Percentiles rank a stretch among this genome's conserved stretches.
These are phyloP conservation scores for Russula compacta DNA, from an alignment of 768 basidiomycete genomes.

Conservation along the genomic window DNA sequence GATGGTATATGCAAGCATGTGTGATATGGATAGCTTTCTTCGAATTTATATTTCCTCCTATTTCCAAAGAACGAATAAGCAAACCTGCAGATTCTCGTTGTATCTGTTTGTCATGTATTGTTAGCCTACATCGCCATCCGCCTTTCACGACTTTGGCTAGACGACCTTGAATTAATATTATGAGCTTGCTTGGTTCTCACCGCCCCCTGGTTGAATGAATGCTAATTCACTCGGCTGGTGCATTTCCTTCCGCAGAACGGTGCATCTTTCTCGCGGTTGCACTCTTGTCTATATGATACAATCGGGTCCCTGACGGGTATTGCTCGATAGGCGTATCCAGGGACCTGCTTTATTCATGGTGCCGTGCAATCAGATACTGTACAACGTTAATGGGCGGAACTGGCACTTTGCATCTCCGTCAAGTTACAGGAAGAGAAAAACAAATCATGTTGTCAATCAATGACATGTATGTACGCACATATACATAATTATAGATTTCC, in stretches of 20 bases:
- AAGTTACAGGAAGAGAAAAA: no score
- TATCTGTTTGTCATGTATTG: constrained; percentile 15
- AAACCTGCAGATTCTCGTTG: neutral
- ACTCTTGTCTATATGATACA: neutral
- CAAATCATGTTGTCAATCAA: no score
- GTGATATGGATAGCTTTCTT: neutral
- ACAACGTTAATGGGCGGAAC: neutral
- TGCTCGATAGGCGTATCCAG: neutral
- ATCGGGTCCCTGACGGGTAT: neutral
- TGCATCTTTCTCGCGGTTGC: neutral
- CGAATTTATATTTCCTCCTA: neutral
- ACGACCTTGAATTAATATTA: neutral
- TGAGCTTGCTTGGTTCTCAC: neutral
- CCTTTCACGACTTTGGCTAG: constrained; percentile 8
- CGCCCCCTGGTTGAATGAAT: neutral
- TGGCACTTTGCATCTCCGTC: neutral
- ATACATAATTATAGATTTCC: no score
- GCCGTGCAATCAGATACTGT: neutral
- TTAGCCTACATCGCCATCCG: neutral
- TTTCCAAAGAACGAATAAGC: neutral
- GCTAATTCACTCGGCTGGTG: neutral
- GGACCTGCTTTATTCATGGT: neutral
- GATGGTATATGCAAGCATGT: neutral
- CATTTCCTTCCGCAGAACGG: neutral
- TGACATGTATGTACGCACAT: no score